Base-by-base conservation (phyloP, 192 early-diverging fungal genomes). In the Chytriomyces sp. region DNA sequence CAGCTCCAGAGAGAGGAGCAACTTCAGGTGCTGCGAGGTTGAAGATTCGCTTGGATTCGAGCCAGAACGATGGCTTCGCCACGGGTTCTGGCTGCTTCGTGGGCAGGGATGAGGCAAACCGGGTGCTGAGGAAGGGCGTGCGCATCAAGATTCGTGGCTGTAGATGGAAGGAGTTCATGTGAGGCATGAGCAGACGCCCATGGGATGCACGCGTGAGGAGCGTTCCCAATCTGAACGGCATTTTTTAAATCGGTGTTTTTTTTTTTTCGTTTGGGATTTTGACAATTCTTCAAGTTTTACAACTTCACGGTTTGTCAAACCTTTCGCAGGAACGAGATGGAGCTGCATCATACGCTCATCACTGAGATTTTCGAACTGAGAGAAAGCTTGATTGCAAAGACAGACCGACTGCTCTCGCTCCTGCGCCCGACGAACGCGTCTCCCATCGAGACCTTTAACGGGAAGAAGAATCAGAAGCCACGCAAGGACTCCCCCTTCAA, bases 21-120 rank as follows among this genome's bases (percentile, higher is more conserved):
- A 50, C 49, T 49, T 84, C 82, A 0, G 82, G 80, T 48, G 47
- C 45, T 23, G 82, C 79, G 18, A 80, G 64, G 10, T 43, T 76
- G 6, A 78, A 64, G 61, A 78, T 68, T 6, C 77, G 66, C 7
- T 11, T 47, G 9, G 62, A 43, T 46, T 78, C 77, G 18, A 28
- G n/a, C 23, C 7, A n/a, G 66, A 77, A 69, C 18, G 76, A 69
- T 43, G 53, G 50, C 43, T 77, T 69, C 16, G 7, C 26, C 16
- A 45, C 50, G 18, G 70, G 13, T 6, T 62, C 76, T 61, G 45
- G 64, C 47, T 11, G 47, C 47, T 47, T 67, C 20, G 8, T 35
- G 49, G 16, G 62, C 64, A 28, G 0, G 26, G 35, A 13, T 64
- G 63, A 16, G 13, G 2, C n/a, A 64, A 64, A 16, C 6, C 23